phyloP scores from a whole-genome alignment of 139 green algal species.

The Chlamydomonas incerta region DNA sequence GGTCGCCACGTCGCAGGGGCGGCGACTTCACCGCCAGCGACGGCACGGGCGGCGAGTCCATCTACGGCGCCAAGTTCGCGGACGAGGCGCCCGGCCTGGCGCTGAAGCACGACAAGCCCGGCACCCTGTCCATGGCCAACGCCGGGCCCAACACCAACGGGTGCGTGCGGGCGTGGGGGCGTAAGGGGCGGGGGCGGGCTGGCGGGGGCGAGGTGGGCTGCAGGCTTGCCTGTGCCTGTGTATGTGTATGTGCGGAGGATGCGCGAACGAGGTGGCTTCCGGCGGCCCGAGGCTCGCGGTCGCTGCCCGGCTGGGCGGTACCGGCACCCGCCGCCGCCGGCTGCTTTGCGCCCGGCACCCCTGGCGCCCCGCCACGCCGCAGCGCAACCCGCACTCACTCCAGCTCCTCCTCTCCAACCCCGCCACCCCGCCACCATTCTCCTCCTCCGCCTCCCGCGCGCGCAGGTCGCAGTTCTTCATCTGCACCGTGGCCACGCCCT shows the following conservation, averaged over 20 bases:
- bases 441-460: too few relatives aligned
- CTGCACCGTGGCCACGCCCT: slow-evolving; percentile 74
- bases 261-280: too few relatives aligned
- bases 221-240: not conserved
- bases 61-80: slow-evolving; percentile 87
- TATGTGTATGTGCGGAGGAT: too few relatives aligned
- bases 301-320: too few relatives aligned
- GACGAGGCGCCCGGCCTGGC: slow-evolving; percentile 87
- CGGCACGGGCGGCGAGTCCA: slow-evolving; percentile 89
- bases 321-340: too few relatives aligned
- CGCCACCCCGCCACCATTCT: too few relatives aligned
- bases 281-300: too few relatives aligned
- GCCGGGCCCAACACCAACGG: slow-evolving; percentile 81
- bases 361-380: too few relatives aligned
- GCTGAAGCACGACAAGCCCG: slow-evolving; percentile 85
- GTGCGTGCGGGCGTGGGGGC: slow-evolving; percentile 4
- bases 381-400: too few relatives aligned
- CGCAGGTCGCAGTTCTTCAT: slow-evolving; percentile 78
- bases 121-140: slow-evolving; percentile 80
- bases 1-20: slow-evolving; percentile 70
- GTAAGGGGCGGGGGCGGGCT: not conserved
- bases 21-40: slow-evolving; percentile 70
- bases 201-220: too few relatives aligned
- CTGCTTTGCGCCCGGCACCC: too few relatives aligned
- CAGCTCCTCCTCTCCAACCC: too few relatives aligned